These are phyloP conservation scores for Vitis cinerea DNA, from an alignment of 164 flowering plant species.

Conservation along the genomic window DNA sequence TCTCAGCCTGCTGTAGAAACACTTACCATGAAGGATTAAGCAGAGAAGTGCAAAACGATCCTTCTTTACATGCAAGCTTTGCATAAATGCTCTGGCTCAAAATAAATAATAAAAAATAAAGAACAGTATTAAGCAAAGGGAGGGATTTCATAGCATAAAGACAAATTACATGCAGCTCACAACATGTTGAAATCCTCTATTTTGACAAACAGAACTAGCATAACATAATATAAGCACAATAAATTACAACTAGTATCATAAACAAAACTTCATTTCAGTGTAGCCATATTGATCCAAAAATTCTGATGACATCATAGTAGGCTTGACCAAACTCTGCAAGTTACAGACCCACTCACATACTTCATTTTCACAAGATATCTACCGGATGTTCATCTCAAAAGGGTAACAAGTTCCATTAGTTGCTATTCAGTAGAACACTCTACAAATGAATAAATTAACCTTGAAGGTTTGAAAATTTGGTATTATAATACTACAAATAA, in stretches of 20 bases:
- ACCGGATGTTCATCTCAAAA: not conserved
- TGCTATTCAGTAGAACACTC: too few species aligned
- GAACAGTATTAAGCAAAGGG: too few species aligned
- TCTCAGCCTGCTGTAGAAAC: not conserved
- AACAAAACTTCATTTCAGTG: not conserved
- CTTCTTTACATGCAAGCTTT: conserved; percentile 70
- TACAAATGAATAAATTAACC: too few species aligned
- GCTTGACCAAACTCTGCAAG: not conserved
- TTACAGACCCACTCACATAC: not conserved
- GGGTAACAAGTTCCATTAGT: not conserved
- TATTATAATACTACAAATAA: too few species aligned
- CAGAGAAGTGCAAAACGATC: conserved; percentile 77
- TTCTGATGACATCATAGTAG: too few species aligned
- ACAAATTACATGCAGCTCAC: too few species aligned
- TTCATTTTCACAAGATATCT: not conserved
- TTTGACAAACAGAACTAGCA: not conserved
- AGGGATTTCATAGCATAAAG: too few species aligned
- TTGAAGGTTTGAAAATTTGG: too few species aligned
- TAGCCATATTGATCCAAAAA: not conserved
- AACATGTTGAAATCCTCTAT: not conserved
- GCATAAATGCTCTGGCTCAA: not conserved
- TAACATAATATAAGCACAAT: not conserved
- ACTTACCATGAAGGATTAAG: conserved; percentile 68
- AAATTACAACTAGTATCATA: not conserved
- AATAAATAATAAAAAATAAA: too few species aligned